Conservation (phyloP, 176 grass and related monocot genomes). For the Neostapfia colusana region DNA sequence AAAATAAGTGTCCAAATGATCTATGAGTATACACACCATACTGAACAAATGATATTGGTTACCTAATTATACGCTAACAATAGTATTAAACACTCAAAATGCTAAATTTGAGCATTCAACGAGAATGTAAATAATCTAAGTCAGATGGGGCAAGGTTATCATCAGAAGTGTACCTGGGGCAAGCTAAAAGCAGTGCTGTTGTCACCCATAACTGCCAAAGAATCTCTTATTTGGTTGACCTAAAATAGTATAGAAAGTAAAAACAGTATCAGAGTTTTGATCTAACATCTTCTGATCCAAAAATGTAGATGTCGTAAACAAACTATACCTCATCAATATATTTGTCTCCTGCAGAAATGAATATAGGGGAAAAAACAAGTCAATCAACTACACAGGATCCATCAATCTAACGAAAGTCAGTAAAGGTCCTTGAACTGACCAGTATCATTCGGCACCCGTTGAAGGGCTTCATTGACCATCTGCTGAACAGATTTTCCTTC, state of each 20-base stretch:
- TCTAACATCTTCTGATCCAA: not conserved
- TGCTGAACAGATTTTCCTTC: slow-evolving; percentile 99
- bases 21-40: not conserved
- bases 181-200: slow-evolving; percentile 97
- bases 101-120: not conserved
- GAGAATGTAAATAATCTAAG: slow-evolving; percentile 20
- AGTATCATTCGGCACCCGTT: slow-evolving; percentile 73
- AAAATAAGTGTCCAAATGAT: not conserved
- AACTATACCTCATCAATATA: slow-evolving; percentile 87
- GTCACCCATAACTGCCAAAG: slow-evolving; percentile 88
- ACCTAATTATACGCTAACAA: slow-evolving; percentile 2
- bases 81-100: slow-evolving; percentile 7
- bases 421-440: slow-evolving; percentile 46
- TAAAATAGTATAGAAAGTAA: slow-evolving; percentile 36
- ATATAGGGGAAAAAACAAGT: not conserved
- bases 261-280: not conserved
- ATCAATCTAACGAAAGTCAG: slow-evolving; percentile 2
- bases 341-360: slow-evolving; percentile 72
- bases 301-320: slow-evolving; percentile 20
- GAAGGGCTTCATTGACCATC: slow-evolving; percentile 97
- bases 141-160: not conserved
- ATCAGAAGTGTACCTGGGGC: slow-evolving; percentile 64
- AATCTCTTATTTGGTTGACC: slow-evolving; percentile 98
- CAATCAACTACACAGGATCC: slow-evolving; percentile 21
- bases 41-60: not conserved